Percentiles rank a stretch among this genome's conserved stretches.
Evolutionary conservation across 768 basidiomycete genomes (phyloP).

Genomic region (Mrakia gelida): DNA sequence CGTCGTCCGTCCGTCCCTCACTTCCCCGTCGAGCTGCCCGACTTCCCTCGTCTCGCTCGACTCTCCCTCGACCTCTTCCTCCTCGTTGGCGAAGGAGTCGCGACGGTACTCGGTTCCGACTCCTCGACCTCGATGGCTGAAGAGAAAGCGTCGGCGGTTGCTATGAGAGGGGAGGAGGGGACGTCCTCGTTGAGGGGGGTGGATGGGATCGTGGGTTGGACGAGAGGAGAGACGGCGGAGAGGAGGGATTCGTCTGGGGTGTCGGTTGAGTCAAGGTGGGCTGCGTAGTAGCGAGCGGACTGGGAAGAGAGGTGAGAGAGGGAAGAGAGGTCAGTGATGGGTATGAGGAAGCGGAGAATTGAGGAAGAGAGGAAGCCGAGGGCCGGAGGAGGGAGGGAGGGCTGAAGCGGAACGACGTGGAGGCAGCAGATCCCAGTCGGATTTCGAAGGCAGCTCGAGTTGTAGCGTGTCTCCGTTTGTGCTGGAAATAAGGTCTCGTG

Average conservation of each 20-base stretch:
- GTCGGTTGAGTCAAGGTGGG: constrained; percentile 25
- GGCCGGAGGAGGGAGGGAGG: not conserved
- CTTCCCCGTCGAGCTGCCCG: too few relatives aligned
- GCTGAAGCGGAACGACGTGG: not conserved
- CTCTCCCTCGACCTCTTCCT: constrained; percentile 16
- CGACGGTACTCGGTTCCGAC: not conserved
- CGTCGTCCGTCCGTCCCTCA: not conserved
- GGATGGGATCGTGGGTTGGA: constrained; percentile 50
- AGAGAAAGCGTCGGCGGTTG: not conserved
- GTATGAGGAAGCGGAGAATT: not conserved
- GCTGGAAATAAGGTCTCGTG: too few relatives aligned
- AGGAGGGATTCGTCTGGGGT: constrained; percentile 19
- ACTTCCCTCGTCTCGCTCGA: not conserved
- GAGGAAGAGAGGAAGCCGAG: not conserved
- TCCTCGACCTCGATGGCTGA: not conserved
- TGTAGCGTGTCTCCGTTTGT: too few relatives aligned
- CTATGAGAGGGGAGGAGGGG: not conserved
- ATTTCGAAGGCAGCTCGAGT: too few relatives aligned
- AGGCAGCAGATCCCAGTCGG: too few relatives aligned
- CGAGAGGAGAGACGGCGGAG: constrained; percentile 17
- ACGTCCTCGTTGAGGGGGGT: not conserved
- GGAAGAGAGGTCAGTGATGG: not conserved
- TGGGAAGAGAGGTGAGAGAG: not conserved
- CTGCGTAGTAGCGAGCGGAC: constrained; percentile 30
- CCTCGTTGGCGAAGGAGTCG: not conserved